Evolutionary conservation across 2,329 filamentous ascomycete genomes (phyloP).

Genomic region (Fusarium haematococcum): DNA sequence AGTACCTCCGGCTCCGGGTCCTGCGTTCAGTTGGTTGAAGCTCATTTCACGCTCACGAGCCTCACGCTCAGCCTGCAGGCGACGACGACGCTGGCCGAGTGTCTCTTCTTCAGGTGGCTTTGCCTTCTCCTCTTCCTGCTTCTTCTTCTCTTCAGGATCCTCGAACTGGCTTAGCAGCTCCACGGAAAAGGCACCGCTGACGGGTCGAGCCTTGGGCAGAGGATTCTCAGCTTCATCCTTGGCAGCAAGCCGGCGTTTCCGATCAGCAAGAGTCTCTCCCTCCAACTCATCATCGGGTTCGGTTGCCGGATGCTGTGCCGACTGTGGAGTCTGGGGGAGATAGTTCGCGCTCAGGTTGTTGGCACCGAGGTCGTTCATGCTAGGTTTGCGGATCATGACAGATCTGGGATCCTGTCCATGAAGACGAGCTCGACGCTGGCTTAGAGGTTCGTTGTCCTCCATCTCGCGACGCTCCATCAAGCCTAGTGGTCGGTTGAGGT

Average conservation of each 20-base stretch:
- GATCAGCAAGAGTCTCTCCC: conserved; percentile 74
- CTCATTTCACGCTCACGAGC: conserved; percentile 69
- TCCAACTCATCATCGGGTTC: conserved; percentile 69
- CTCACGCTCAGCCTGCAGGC: conserved; percentile 77
- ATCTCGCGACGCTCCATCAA: conserved; percentile 84
- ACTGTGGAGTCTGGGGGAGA: conserved; percentile 34
- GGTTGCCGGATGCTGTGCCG: conserved; percentile 44
- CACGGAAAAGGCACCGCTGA: conserved; percentile 74
- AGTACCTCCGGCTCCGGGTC: conserved; percentile 5
- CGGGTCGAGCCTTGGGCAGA: conserved; percentile 66
- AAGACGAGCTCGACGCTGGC: conserved; percentile 79
- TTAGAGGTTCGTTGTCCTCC: conserved; percentile 93
- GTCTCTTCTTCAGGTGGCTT: conserved; percentile 74
- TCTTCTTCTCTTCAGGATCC: conserved; percentile 58
- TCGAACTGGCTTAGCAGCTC: conserved; percentile 77
- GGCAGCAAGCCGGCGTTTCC: conserved; percentile 73
- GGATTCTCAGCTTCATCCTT: conserved; percentile 60
- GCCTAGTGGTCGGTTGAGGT: conserved; percentile 75
- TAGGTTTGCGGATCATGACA: conserved; percentile 54
- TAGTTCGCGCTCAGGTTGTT: conserved; percentile 34
- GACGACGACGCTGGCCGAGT: conserved; percentile 79
- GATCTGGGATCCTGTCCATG: conserved; percentile 69
- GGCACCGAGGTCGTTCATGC: conserved; percentile 57
- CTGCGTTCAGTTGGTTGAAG: conserved; percentile 44
- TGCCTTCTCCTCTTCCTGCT: conserved; percentile 53